Conservation (phyloP, 2,329 filamentous ascomycete genomes). For the Leptographium galeiforme region DNA sequence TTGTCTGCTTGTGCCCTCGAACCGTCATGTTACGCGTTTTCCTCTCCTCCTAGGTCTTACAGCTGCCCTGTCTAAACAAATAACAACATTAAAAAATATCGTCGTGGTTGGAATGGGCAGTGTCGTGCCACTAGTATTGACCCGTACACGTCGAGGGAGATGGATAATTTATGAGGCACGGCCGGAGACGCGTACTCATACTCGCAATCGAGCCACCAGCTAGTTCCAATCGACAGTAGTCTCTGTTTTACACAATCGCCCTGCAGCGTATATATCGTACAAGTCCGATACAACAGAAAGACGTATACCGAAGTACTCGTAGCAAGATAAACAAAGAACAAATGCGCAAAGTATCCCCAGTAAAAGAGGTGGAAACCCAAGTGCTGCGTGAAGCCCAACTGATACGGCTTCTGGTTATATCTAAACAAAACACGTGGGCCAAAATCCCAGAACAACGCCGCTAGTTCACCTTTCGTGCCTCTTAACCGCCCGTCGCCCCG, state of each 20-base stretch:
- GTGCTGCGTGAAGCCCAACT: background rate
- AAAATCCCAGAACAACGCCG: background rate
- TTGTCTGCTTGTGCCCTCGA: background rate
- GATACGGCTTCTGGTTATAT: background rate
- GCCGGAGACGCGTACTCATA: too few relatives aligned
- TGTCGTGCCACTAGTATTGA: background rate
- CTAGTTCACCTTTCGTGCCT: background rate
- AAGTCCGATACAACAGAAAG: background rate
- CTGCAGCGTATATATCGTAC: background rate
- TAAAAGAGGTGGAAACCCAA: background rate
- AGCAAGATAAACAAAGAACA: background rate
- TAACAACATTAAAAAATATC: background rate
- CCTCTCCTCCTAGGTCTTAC: background rate
- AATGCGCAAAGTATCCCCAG: background rate
- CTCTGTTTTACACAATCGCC: background rate
- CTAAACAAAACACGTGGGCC: background rate
- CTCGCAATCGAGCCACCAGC: too few relatives aligned
- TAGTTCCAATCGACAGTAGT: too few relatives aligned
- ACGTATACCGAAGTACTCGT: background rate
- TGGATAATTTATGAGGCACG: background rate
- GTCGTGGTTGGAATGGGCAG: background rate
- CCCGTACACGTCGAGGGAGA: background rate
- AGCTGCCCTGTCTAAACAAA: background rate
- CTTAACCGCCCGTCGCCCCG: background rate
- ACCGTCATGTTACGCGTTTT: conserved; percentile 3